Base-by-base conservation (phyloP, 805 yeast genomes). In the Debaryomyces hansenii region DNA sequence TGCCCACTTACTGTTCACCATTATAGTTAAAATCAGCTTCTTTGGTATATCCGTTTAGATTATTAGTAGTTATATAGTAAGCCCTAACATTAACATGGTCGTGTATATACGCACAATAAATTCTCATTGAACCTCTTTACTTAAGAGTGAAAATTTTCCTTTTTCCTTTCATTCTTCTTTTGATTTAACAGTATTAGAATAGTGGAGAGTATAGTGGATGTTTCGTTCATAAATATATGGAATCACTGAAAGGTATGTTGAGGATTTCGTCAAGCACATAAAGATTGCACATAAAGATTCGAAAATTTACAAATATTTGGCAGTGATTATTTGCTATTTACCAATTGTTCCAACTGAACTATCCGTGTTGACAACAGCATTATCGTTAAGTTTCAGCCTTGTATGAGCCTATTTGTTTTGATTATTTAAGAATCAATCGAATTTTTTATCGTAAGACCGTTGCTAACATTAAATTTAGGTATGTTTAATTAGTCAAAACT, bases 11-110 rank as follows among this genome's bases (percentile, higher is more conserved):
- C 78, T 75, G 1, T 79, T 85, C 54, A 79, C 89, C 0, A 63
- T 86, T 35, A 78, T 83, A 6, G 87, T 87, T 41, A 84, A 85
- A 64, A 70, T 84, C 10, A 66, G 80, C 43, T 87, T 85, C 68
- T 86, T 86, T 58, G 83, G 82, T 20, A 55, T 64, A 12, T 33
- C 32, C 27, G 43, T 37, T n/a, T 42, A 36, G 31, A 18, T 20
- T 2, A 4, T 15, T 12, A 10, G 16, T 20, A 39, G 18, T 14
- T n/a, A 10, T 27, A 24, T 20, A 41, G n/a, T 9, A 16, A 34
- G 48, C 34, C 44, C 42, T 41, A 36, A 42, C 24, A 44, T 27
- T 24, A 24, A 11, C 5, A 20, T 15, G 41, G 45, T 41, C 45
- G 45, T 41, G 45, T 29, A 40, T 39, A 21, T 15, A 39, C 42